A percentile compares a stretch with the other conserved stretches of the same genome.
phyloP scores from a whole-genome alignment of 768 basidiomycete genomes.

The Mycena crocata region DNA sequence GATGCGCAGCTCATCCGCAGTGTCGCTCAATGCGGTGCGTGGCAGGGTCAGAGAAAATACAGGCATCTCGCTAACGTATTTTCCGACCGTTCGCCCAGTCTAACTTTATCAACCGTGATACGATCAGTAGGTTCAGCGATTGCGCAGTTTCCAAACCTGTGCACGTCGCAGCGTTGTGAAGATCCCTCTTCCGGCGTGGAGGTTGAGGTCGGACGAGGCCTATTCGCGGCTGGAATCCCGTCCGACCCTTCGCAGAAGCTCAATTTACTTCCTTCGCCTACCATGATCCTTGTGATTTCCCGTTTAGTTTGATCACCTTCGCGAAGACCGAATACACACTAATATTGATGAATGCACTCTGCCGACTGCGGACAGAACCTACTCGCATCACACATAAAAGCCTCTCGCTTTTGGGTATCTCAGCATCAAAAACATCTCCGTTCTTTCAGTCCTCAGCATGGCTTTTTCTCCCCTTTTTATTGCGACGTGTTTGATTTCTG shows the following conservation, averaged over 20 bases:
- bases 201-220: not conserved
- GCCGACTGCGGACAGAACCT: no score
- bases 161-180: not conserved
- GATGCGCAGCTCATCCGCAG: not conserved
- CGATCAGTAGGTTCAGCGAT: not conserved
- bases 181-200: not conserved
- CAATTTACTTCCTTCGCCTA: no score
- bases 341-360: not conserved
- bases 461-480: slow-evolving; percentile 15
- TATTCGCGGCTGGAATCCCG: no score
- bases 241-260: no score
- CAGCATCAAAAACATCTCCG: not conserved
- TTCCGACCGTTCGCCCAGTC: not conserved
- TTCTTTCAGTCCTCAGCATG: slow-evolving; percentile 3
- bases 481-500: slow-evolving; percentile 14
- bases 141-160: not conserved
- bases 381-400: not conserved
- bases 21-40: no score
- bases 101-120: not conserved
- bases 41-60: no score
- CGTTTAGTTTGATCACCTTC: no score
- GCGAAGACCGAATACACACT: not conserved
- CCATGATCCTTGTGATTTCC: no score
- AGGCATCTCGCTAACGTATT: no score
- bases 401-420: not conserved